phyloP scores from a whole-genome alignment of 495 filamentous ascomycete species.

The Penicillium waksmanii region DNA sequence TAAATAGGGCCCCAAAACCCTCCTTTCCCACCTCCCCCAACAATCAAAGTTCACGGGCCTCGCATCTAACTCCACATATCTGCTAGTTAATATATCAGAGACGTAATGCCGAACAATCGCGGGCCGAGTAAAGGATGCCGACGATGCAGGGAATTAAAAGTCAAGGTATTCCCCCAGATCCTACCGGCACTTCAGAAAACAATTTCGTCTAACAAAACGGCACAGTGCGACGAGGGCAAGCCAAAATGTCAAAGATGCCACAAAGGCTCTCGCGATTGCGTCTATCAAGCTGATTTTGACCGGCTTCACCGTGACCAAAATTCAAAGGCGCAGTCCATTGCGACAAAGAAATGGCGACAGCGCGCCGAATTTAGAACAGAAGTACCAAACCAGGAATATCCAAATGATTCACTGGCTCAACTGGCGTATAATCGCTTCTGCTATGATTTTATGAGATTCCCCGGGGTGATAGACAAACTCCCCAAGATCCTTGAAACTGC shows the following conservation, averaged over 20 bases:
- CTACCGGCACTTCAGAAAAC: not conserved
- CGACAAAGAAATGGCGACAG: constrained; percentile 19
- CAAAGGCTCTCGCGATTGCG: constrained; percentile 6
- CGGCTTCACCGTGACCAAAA: constrained; percentile 20
- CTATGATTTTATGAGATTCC: constrained; percentile 20
- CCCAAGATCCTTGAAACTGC: constrained; percentile 5
- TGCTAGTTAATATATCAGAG: not conserved
- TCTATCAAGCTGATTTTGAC: constrained; percentile 15
- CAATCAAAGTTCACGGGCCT: not conserved
- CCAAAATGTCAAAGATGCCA: constrained; percentile 13
- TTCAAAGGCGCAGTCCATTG: constrained; percentile 10
- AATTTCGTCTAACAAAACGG: not conserved
- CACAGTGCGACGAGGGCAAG: constrained; percentile 14
- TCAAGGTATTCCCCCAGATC: constrained; percentile 8
- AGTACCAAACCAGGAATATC: not conserved
- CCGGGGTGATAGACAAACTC: constrained; percentile 3
- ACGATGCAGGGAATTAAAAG: constrained; percentile 14
- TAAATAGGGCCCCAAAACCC: not conserved
- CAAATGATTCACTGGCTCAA: constrained; percentile 4
- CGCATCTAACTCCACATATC: not conserved
- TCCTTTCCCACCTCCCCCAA: not conserved
- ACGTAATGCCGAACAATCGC: constrained; percentile 13
- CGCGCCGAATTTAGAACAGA: constrained; percentile 6
- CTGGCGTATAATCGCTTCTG: constrained; percentile 15
- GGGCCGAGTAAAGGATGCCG: constrained; percentile 19